These are phyloP conservation scores for Thecaphora thlaspeos DNA, from an alignment of 1,284 basidiomycete genomes.

Conservation along the genomic window DNA sequence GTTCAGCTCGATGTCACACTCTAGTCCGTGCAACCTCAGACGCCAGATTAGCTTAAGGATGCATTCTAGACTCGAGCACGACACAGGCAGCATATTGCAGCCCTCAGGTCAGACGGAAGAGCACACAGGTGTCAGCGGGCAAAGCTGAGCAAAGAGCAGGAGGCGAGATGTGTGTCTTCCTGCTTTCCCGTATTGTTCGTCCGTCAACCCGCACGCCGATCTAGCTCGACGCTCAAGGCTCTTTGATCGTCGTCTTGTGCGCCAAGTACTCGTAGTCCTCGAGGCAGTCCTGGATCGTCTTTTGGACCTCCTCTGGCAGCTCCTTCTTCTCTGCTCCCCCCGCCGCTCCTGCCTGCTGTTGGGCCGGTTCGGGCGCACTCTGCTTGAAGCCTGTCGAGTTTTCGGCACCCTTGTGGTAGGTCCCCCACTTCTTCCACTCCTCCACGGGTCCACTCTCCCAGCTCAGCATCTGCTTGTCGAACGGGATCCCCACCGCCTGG, in stretches of 20 bases:
- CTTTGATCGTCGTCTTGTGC: conserved; percentile 21
- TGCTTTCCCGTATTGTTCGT: too few relatives aligned
- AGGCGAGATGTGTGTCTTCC: too few relatives aligned
- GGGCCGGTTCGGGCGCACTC: conserved; percentile 15
- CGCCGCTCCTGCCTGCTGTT: background rate
- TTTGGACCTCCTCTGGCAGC: conserved; percentile 34
- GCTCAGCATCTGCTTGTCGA: conserved; percentile 42
- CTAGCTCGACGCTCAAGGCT: conserved; percentile 6
- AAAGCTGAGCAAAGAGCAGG: too few relatives aligned
- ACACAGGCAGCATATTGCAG: too few relatives aligned
- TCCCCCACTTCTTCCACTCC: conserved; percentile 52
- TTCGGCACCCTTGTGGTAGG: conserved; percentile 51
- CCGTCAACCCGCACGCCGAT: too few relatives aligned
- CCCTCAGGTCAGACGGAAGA: too few relatives aligned
- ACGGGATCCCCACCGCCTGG: conserved; percentile 45
- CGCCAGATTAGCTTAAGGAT: too few relatives aligned
- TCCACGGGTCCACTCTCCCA: conserved; percentile 51
- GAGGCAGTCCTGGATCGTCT: conserved; percentile 25
- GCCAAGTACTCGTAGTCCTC: conserved; percentile 35
- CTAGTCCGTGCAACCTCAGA: too few relatives aligned
- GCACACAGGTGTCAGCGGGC: too few relatives aligned
- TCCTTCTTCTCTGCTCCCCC: conserved; percentile 4
- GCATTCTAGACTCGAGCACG: too few relatives aligned
- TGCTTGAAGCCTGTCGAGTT: conserved; percentile 50
- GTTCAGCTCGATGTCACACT: too few relatives aligned